These are phyloP conservation scores for Phlebiopsis flavidoalba DNA, from an alignment of 768 basidiomycete genomes.

Conservation along the genomic window DNA sequence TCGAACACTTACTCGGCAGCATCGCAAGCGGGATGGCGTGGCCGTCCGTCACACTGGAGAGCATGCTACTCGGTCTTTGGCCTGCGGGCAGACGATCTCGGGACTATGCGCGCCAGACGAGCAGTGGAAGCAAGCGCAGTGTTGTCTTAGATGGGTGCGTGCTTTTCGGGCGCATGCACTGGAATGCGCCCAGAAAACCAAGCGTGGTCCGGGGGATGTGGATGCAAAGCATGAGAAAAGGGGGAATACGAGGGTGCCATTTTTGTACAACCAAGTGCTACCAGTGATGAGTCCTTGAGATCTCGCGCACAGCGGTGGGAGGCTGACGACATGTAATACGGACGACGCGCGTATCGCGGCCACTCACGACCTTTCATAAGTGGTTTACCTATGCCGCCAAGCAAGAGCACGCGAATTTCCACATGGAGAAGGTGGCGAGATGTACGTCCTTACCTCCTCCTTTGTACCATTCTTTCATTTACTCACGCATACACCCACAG, in stretches of 20 bases:
- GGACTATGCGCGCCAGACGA: neutral
- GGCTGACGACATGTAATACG: neutral
- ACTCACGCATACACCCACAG: constrained; percentile 12
- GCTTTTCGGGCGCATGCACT: too few relatives aligned
- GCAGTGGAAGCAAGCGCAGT: too few relatives aligned
- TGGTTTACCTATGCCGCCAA: constrained; percentile 19
- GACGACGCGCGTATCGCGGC: constrained; percentile 36
- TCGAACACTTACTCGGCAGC: neutral
- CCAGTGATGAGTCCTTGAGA: too few relatives aligned
- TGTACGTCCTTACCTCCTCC: constrained; percentile 7
- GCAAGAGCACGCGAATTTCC: constrained; percentile 27
- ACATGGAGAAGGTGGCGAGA: constrained; percentile 29
- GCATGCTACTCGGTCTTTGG: neutral
- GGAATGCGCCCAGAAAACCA: too few relatives aligned
- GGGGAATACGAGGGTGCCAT: too few relatives aligned
- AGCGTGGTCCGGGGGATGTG: too few relatives aligned
- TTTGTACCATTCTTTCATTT: neutral
- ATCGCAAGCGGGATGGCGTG: neutral
- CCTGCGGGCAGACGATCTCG: neutral
- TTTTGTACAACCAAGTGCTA: too few relatives aligned
- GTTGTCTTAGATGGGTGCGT: too few relatives aligned
- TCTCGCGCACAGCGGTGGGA: too few relatives aligned
- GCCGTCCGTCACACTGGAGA: neutral
- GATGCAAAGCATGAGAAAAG: too few relatives aligned
- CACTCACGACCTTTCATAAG: constrained; percentile 66